phyloP scores from a whole-genome alignment of 2,329 filamentous ascomycete genomes.

The Setomelanomma holmii region DNA sequence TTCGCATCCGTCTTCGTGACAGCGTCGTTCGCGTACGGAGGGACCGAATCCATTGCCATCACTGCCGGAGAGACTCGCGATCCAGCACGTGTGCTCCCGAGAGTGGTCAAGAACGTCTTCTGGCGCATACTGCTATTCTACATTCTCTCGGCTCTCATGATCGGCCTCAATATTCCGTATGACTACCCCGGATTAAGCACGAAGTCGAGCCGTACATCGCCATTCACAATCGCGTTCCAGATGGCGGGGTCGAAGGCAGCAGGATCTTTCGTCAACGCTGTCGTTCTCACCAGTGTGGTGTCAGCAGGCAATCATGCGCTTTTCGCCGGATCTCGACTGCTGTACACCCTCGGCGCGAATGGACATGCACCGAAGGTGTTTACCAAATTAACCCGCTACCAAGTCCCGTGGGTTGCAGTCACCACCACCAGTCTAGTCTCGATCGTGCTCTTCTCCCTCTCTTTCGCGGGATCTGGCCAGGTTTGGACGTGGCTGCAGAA shows the following conservation, averaged over 20 bases:
- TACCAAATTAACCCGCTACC: conserved; percentile 56
- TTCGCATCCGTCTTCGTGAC: conserved; percentile 78
- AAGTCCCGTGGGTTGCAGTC: conserved; percentile 51
- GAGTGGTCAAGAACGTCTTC: conserved; percentile 90
- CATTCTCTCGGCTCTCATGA: conserved; percentile 50
- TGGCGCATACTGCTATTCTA: conserved; percentile 55
- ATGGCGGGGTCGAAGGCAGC: conserved; percentile 67
- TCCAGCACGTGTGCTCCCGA: conserved; percentile 80
- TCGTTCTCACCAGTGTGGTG: conserved; percentile 67
- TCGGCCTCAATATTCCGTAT: conserved; percentile 53
- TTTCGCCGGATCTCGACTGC: conserved; percentile 63
- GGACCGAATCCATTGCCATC: conserved; percentile 77
- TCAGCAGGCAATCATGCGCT: conserved; percentile 64
- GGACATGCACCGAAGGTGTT: conserved; percentile 78
- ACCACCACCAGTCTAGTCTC: conserved; percentile 46
- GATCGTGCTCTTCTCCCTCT: conserved; percentile 51
- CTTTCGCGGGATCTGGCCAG: conserved; percentile 49
- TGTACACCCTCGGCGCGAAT: conserved; percentile 58
- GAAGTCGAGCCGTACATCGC: conserved; percentile 56
- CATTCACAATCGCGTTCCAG: conserved; percentile 71
- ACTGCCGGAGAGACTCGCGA: conserved; percentile 81
- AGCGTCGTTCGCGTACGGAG: conserved; percentile 75
- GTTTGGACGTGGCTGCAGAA: conserved; percentile 71
- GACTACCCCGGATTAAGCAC: conserved; percentile 44
- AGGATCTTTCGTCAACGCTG: conserved; percentile 69